Evolutionary conservation across 306 rosid species (phyloP).

Genomic region (Prunus padus): DNA sequence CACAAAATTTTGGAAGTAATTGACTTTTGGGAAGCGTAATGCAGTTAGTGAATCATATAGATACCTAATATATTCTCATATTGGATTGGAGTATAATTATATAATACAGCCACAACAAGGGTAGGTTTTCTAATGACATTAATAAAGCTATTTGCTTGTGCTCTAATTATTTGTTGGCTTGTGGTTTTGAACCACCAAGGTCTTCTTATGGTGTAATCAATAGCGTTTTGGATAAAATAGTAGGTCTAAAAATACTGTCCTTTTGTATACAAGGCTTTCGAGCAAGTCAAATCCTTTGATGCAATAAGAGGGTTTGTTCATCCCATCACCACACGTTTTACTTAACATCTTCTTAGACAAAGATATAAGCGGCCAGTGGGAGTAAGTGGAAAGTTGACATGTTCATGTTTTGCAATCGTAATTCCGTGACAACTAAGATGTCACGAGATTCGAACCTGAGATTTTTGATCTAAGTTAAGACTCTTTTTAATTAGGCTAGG

Average conservation of each 20-base stretch:
- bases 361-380: too few species aligned
- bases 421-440: too few species aligned
- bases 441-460: accelerated
- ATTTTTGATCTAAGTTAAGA: too few species aligned
- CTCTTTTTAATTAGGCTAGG: too few species aligned
- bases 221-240: background rate
- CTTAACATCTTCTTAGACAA: background rate
- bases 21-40: background rate
- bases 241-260: background rate
- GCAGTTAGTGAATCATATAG: background rate
- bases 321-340: too few species aligned
- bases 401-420: too few species aligned
- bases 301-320: background rate
- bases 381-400: too few species aligned
- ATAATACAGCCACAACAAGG: background rate
- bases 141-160: background rate
- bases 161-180: background rate
- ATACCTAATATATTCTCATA: background rate
- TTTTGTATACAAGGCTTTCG: too few species aligned
- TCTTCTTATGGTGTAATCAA: background rate
- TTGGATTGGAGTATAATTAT: background rate
- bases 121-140: background rate
- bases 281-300: background rate
- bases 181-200: background rate
- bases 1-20: too few species aligned